Base-by-base conservation (phyloP, 176 grass and related monocot genomes). In the Oryza meyeriana region DNA sequence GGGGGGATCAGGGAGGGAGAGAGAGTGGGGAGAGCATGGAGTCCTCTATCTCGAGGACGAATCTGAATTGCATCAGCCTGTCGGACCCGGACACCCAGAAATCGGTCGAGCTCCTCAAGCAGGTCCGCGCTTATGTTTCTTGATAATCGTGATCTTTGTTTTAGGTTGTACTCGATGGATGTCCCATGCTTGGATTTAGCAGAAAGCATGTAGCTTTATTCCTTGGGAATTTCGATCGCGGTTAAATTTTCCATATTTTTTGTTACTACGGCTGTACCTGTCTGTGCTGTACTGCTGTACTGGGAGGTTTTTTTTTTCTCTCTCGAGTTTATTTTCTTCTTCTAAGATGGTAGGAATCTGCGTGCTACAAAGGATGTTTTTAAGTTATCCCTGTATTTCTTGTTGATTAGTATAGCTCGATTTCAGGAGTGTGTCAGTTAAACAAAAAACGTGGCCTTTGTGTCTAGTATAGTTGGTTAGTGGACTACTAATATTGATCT, bases 21-120 rank as follows among this genome's bases (percentile, higher is more conserved):
- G 32, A 34, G 58, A 75, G 68, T 31, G 34, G 58, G 40, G 13
- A 34, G 59, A 74, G 18, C 35, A 94, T 97, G 92, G 91, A 69
- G 78, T 91, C 65, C 71, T 52, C 85, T 26, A 86, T 72, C 69
- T 84, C 90, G 33, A 89, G 5, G 41, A 90, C 89, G 40, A 64
- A 80, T 18, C 89, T 97, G 34, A 92, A 94, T 80, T 85, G 87
- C 85, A 97, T 97, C 72, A 92, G 88, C 83, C 85, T 94, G 64
- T 78, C 79, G 17, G 94, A 97, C 40, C 85, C 89, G 34, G 85
- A 92, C 55, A 79, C 85, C 83, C 30, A 82, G 62, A 92, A 88
- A 90, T 97, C 92, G 20, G 92, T 97, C 64, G 67, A 85, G 10
- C 89, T 97, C 69, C 92, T 94, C 83, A 97, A 94, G 75, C 94